phyloP scores from a whole-genome alignment of 2,329 filamentous ascomycete species.

The Biscogniauxia mediterranea region DNA sequence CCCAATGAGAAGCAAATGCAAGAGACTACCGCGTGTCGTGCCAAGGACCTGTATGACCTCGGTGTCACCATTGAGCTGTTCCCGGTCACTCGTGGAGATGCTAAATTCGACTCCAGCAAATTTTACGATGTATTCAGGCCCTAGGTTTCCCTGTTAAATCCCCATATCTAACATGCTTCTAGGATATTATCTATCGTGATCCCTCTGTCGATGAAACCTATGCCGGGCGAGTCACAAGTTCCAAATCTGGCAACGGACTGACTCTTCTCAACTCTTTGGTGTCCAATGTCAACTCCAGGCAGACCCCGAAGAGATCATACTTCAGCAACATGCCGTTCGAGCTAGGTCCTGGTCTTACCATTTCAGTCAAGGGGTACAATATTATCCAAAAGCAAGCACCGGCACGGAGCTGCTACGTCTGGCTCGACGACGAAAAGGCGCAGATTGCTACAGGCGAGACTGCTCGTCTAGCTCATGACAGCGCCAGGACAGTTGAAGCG shows the following conservation, averaged over 20 bases:
- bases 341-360: slow-evolving; percentile 77
- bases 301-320: slow-evolving; percentile 78
- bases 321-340: slow-evolving; percentile 89
- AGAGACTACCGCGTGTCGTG: slow-evolving; percentile 77
- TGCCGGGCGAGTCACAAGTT: slow-evolving; percentile 56
- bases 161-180: slow-evolving; percentile 4
- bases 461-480: slow-evolving; percentile 74
- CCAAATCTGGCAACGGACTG: slow-evolving; percentile 71
- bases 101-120: slow-evolving; percentile 74
- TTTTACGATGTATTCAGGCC: slow-evolving; percentile 82
- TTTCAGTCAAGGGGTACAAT: slow-evolving; percentile 92
- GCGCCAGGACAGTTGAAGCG: slow-evolving; percentile 73
- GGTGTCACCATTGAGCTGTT: slow-evolving; percentile 92
- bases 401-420: slow-evolving; percentile 82
- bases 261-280: slow-evolving; percentile 76
- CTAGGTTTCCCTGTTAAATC: too few relatives aligned
- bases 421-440: slow-evolving; percentile 78
- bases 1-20: slow-evolving; percentile 67
- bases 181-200: slow-evolving; percentile 90
- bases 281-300: slow-evolving; percentile 87
- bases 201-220: slow-evolving; percentile 68
- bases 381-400: slow-evolving; percentile 81
- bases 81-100: slow-evolving; percentile 71
- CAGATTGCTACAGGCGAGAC: slow-evolving; percentile 77
- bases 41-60: slow-evolving; percentile 92